Percentiles rank a stretch among this genome's conserved stretches.
These are phyloP conservation scores for Earliella scabrosa DNA, from an alignment of 1,284 basidiomycete species.

Conservation along the genomic window DNA sequence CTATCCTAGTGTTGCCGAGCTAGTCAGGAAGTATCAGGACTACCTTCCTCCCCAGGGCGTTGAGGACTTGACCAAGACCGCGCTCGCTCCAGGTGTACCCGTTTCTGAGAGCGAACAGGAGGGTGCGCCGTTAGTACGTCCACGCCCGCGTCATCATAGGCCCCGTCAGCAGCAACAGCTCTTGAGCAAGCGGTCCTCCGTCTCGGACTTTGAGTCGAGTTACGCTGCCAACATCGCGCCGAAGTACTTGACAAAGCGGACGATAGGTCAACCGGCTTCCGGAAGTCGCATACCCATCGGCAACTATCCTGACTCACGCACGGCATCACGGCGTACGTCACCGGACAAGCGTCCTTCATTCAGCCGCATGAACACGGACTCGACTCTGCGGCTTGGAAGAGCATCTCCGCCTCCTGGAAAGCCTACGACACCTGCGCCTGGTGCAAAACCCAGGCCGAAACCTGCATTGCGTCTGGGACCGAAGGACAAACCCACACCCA, in stretches of 20 bases:
- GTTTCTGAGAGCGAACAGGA: slow-evolving; percentile 79
- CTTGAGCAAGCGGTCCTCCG: slow-evolving; percentile 59
- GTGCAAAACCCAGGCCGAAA: slow-evolving; percentile 43
- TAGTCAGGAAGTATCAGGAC: slow-evolving; percentile 85
- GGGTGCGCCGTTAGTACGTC: slow-evolving; percentile 44
- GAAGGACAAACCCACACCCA: slow-evolving; percentile 54
- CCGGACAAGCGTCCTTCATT: slow-evolving; percentile 65
- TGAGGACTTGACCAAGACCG: slow-evolving; percentile 70
- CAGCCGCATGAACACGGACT: slow-evolving; percentile 37
- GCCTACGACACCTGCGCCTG: slow-evolving; percentile 18
- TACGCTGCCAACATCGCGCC: slow-evolving; percentile 90
- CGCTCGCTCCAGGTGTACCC: slow-evolving; percentile 57
- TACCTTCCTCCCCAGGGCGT: slow-evolving; percentile 73
- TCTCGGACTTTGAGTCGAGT: slow-evolving; percentile 86
- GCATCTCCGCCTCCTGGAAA: slow-evolving; percentile 16
- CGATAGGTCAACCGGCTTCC: slow-evolving; percentile 35
- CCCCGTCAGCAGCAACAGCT: slow-evolving; percentile 44
- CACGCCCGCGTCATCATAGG: slow-evolving; percentile 46
- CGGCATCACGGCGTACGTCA: slow-evolving; percentile 66
- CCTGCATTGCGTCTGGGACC: slow-evolving; percentile 40
- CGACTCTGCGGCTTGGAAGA: slow-evolving; percentile 23
- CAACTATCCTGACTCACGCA: slow-evolving; percentile 56
- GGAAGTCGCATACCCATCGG: slow-evolving; percentile 54
- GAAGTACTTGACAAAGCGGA: slow-evolving; percentile 59
- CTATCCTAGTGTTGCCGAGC: slow-evolving; percentile 78